Evolutionary conservation across 129 eudicot species (phyloP).

Genomic region (Dittrichia graveolens): DNA sequence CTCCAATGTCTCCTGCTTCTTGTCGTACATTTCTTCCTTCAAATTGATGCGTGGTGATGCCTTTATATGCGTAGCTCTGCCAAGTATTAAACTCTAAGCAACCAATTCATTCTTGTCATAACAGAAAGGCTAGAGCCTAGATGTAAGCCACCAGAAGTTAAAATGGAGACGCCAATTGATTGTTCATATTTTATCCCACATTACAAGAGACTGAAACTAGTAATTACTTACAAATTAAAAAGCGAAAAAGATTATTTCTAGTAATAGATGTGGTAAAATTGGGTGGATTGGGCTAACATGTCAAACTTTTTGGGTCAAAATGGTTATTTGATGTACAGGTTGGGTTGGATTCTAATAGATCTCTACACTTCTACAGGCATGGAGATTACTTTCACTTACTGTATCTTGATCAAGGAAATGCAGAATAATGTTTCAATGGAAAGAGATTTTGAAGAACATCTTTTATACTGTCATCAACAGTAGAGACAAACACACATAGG

Average conservation of each 20-base stretch:
- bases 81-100: background rate
- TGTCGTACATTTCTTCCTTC: conserved; percentile 51
- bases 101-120: conserved; percentile 6
- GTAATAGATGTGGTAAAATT: too few species aligned
- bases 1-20: conserved; percentile 39
- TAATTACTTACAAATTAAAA: background rate
- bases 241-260: background rate
- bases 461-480: conserved; percentile 4
- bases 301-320: background rate
- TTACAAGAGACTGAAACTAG: background rate
- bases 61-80: conserved; percentile 93
- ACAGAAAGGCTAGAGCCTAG: conserved; percentile 2
- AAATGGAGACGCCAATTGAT: background rate
- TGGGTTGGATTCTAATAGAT: background rate
- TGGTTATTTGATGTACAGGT: background rate
- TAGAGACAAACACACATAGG: background rate
- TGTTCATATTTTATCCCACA: background rate
- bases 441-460: conserved; percentile 1
- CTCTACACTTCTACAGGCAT: too few species aligned
- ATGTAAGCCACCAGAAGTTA: background rate
- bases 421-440: background rate
- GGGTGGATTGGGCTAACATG: background rate
- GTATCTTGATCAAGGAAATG: background rate
- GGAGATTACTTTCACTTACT: background rate
- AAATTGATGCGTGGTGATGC: conserved; percentile 38